Evolutionary conservation across 1,139 yeast genomes (phyloP), one percentile per base, ranked within the genome.

Genomic region (Spencermartinsiella ligniputridi): DNA sequence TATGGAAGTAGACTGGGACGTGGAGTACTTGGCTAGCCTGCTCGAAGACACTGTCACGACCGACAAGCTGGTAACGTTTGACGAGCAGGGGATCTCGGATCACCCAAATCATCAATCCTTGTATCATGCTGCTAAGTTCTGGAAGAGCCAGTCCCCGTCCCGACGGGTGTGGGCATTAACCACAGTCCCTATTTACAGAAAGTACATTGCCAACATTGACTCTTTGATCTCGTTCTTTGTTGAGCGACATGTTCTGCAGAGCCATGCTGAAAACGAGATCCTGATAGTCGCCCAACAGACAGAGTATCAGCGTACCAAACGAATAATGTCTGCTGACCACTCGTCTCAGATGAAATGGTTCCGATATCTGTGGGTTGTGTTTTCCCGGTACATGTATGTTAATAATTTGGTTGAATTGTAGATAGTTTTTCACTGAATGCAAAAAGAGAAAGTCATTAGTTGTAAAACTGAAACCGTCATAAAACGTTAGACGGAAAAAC

Each of bases 341-440:
- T 72, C 72, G 52, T 81, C 95, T 2, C 99, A 92, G 63, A 85
- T 92, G 88, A 90, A 83, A 12, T 92, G 97, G 97, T 92, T 84
- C 64, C 74, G 99, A 53, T 87, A 85, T 70, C 83, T 89, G 1
- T 92, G 97, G 97, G 71, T 92, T 57, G 50, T 77, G 5, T 67
- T 82, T 35, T 84, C 96, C 50, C 73, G 94, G 51, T 85, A 84
- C 66, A 75, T 84, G 75, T 69, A 71, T 48, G 69, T 72, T 32
- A 92, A 90, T 64, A 90, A 86, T 57, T 71, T 89, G 49, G 67
- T 63, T 34, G 50, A 49, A 44, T 52, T 20, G 9, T 24, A 8
- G 37, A 20, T 17, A 22, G 19, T n/a, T n/a, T n/a, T n/a, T n/a
- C n/a, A n/a, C n/a, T n/a, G n/a, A n/a, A n/a, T n/a, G n/a, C n/a